These are phyloP conservation scores for Ophiostoma montium DNA, from an alignment of 2,329 filamentous ascomycete species.

Conservation along the genomic window DNA sequence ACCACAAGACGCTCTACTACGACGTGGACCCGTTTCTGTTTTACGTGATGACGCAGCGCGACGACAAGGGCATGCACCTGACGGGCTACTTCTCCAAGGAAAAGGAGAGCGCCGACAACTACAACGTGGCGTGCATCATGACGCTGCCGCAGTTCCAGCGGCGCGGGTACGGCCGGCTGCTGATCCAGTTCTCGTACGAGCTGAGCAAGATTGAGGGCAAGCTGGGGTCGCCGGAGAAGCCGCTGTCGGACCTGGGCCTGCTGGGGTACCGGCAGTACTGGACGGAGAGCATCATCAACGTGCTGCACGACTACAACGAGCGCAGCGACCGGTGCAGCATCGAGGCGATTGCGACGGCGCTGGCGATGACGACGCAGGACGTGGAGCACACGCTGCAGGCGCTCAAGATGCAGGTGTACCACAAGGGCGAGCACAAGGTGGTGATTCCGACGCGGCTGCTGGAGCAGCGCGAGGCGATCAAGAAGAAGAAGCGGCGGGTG, in stretches of 20 bases:
- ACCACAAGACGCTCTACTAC: slow-evolving; percentile 97
- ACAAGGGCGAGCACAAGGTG: slow-evolving; percentile 93
- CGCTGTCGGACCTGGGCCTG: slow-evolving; percentile 81
- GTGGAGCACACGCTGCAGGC: slow-evolving; percentile 91
- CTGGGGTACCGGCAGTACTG: slow-evolving; percentile 94
- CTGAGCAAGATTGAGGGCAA: slow-evolving; percentile 91
- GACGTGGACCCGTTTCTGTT: slow-evolving; percentile 98
- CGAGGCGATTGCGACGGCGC: slow-evolving; percentile 61
- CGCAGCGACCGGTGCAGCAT: slow-evolving; percentile 63
- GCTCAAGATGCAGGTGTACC: slow-evolving; percentile 88
- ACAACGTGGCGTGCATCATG: slow-evolving; percentile 96
- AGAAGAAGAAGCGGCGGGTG: slow-evolving; percentile 57
- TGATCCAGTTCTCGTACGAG: slow-evolving; percentile 97
- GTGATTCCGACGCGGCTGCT: slow-evolving; percentile 78
- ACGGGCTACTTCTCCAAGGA: slow-evolving; percentile 99
- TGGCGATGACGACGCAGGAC: slow-evolving; percentile 95
- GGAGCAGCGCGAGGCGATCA: slow-evolving; percentile 65
- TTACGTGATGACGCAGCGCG: slow-evolving; percentile 89
- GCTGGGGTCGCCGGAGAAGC: slow-evolving; percentile 91
- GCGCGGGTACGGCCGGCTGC: slow-evolving; percentile 79
- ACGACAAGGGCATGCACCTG: slow-evolving; percentile 81
- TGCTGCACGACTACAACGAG: slow-evolving; percentile 61
- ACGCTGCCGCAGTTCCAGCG: slow-evolving; percentile 93
- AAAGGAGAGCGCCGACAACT: slow-evolving; percentile 90
- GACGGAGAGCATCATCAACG: slow-evolving; percentile 85